phyloP scores from a whole-genome alignment of 148 eudicot genomes.

The Heliosperma pusillum region DNA sequence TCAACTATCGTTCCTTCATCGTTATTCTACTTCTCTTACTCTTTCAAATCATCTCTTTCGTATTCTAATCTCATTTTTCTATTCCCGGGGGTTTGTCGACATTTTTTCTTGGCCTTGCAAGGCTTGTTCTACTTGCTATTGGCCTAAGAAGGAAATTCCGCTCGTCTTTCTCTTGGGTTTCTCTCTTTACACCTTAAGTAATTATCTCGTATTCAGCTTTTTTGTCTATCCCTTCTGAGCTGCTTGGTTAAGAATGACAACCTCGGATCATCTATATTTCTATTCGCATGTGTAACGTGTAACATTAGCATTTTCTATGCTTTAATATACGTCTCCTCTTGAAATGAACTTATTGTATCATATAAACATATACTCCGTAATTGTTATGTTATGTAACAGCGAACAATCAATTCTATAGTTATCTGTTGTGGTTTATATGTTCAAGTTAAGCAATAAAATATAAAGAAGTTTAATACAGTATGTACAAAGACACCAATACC shows the following conservation, averaged over 20 bases:
- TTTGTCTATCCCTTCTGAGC: conserved; percentile 52
- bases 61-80: background rate
- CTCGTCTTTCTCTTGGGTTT: background rate
- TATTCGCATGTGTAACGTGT: background rate
- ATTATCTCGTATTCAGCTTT: conserved; percentile 20
- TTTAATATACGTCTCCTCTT: background rate
- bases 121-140: conserved; percentile 9
- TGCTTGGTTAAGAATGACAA: conserved; percentile 5
- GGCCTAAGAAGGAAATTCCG: background rate
- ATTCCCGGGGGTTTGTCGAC: background rate
- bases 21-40: background rate
- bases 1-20: background rate
- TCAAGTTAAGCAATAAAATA: background rate
- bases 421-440: background rate
- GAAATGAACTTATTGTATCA: background rate
- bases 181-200: conserved; percentile 8
- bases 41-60: background rate
- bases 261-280: background rate
- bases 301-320: background rate
- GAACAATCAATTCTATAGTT: background rate
- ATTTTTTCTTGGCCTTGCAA: conserved; percentile 75
- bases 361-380: no score
- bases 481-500: background rate
- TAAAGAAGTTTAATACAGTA: background rate
- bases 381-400: background rate